phyloP scores from a whole-genome alignment of 495 filamentous ascomycete genomes.

The Lichina pygmaea region DNA sequence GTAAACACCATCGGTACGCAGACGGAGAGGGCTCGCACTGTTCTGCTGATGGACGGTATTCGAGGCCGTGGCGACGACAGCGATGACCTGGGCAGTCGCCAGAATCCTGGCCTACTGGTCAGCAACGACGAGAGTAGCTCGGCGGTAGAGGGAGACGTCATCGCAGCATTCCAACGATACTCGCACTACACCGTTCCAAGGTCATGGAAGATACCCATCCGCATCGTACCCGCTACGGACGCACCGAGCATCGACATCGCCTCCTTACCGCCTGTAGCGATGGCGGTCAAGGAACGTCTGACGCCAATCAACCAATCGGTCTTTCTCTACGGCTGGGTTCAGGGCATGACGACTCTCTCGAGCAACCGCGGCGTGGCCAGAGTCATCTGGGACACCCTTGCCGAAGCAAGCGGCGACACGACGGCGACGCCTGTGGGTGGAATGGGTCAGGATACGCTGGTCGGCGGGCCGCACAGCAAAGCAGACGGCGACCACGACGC shows the following conservation, averaged over 20 bases:
- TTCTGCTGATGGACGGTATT: constrained; percentile 20
- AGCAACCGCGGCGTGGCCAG: constrained; percentile 38
- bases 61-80: background rate
- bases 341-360: constrained; percentile 31
- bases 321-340: constrained; percentile 41
- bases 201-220: constrained; percentile 9
- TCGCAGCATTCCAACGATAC: constrained; percentile 7
- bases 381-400: constrained; percentile 23
- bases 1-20: constrained; percentile 37
- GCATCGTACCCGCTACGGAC: constrained; percentile 6
- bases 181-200: constrained; percentile 8
- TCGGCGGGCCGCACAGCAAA: no score
- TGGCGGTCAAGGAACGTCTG: constrained; percentile 12
- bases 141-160: background rate
- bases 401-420: constrained; percentile 8
- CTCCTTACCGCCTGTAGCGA: background rate
- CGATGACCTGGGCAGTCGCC: background rate
- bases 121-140: background rate
- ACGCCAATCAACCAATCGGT: constrained; percentile 37
- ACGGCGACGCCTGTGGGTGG: no score
- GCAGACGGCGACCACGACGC: no score
- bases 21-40: constrained; percentile 27
- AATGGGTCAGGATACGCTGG: no score
- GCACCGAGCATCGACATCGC: background rate
- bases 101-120: background rate